Percentiles rank a stretch among this genome's conserved stretches.
phyloP scores from a whole-genome alignment of 805 yeast species.

The Wickerhamiella lipophila region DNA sequence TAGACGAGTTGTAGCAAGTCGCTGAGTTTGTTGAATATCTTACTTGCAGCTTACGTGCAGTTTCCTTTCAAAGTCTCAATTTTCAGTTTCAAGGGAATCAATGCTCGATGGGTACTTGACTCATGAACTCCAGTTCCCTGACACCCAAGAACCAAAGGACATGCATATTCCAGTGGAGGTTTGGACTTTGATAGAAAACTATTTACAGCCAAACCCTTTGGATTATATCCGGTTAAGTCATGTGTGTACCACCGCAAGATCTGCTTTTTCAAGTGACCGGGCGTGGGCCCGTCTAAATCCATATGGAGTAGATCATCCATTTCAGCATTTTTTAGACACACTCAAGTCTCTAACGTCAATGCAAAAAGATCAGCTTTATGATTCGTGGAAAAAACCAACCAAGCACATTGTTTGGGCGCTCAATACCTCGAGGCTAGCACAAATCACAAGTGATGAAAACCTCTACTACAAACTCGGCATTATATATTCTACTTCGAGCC shows the following conservation, averaged over 20 bases:
- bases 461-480: conserved; percentile 5
- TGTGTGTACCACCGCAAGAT: background rate
- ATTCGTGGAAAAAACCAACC: background rate
- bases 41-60: no score
- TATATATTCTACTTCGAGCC: background rate
- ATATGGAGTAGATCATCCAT: background rate
- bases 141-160: background rate
- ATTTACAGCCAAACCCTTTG: background rate
- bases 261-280: background rate
- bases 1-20: no score
- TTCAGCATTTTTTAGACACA: background rate
- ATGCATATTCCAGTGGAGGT: conserved; percentile 2
- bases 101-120: no score
- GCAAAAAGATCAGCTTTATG: background rate
- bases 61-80: no score
- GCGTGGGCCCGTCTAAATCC: background rate
- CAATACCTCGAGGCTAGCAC: background rate
- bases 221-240: background rate
- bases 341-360: background rate
- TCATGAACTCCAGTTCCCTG: background rate
- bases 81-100: no score
- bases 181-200: background rate
- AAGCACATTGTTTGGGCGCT: conserved; percentile 4
- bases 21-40: no score
- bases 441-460: background rate